Conservation (phyloP, 1,284 basidiomycete species). For the Puccinia hordei region DNA sequence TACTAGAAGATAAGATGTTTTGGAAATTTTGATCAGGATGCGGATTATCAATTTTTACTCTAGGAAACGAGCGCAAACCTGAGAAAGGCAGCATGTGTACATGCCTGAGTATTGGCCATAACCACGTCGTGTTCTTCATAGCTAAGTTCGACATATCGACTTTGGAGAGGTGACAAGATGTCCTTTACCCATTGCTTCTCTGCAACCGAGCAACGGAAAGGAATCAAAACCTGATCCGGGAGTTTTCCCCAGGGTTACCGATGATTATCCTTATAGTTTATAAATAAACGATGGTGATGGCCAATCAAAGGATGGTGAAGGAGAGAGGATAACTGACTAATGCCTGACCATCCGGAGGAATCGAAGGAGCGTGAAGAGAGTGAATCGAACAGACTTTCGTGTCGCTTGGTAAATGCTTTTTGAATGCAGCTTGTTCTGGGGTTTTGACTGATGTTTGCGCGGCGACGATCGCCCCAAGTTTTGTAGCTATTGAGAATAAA, state of each 20-base stretch:
- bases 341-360: slow-evolving; percentile 87
- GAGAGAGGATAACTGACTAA: slow-evolving; percentile 60
- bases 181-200: slow-evolving; percentile 77
- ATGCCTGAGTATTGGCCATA: slow-evolving; percentile 96
- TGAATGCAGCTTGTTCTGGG: slow-evolving; percentile 87
- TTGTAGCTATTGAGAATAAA: slow-evolving; percentile 78
- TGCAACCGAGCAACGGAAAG: slow-evolving; percentile 76
- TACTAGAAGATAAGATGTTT: slow-evolving; percentile 65
- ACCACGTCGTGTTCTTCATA: slow-evolving; percentile 96
- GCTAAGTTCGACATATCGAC: slow-evolving; percentile 84
- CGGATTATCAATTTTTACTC: not conserved
- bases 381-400: slow-evolving; percentile 89
- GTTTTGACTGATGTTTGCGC: slow-evolving; percentile 97
- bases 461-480: slow-evolving; percentile 85
- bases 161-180: slow-evolving; percentile 78
- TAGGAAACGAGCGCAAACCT: slow-evolving; percentile 65
- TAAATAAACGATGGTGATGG: not conserved
- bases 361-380: slow-evolving; percentile 91
- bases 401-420: slow-evolving; percentile 80
- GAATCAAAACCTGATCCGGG: slow-evolving; percentile 83
- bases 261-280: too few species aligned
- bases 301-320: not conserved
- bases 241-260: too few species aligned
- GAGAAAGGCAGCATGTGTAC: slow-evolving; percentile 95
- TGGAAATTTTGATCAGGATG: too few species aligned